These are phyloP conservation scores for Udeniomyces megalosporus DNA, from an alignment of 768 basidiomycete genomes.

Conservation along the genomic window DNA sequence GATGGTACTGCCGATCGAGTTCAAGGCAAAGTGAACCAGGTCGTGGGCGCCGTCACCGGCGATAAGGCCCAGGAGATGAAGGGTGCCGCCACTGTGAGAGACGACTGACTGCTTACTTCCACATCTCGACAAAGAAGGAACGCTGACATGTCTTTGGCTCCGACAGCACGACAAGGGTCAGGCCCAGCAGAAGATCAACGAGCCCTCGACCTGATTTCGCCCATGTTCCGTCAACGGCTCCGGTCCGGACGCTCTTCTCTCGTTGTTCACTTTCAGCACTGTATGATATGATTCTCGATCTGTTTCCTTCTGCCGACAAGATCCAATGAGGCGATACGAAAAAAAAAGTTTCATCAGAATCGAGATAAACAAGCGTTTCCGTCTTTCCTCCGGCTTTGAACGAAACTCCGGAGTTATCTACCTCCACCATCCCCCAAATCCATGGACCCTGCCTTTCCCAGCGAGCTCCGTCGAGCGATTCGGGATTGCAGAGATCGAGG, in stretches of 20 bases:
- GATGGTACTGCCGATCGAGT: conserved; percentile 37
- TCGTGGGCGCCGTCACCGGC: conserved; percentile 43
- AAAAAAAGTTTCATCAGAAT: too few species aligned
- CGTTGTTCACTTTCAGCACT: too few species aligned
- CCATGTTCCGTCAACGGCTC: too few species aligned
- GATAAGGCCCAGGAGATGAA: conserved; percentile 38
- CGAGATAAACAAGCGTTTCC: too few species aligned
- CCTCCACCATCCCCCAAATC: neutral
- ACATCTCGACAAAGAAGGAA: neutral
- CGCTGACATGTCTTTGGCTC: neutral
- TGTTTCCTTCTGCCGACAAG: too few species aligned
- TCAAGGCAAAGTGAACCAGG: conserved; percentile 15
- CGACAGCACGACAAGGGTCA: conserved; percentile 18
- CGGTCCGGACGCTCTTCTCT: too few species aligned
- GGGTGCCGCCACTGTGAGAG: conserved; percentile 29
- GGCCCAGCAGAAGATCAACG: conserved; percentile 19
- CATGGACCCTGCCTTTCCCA: conserved; percentile 3
- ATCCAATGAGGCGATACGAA: too few species aligned
- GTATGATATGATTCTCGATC: too few species aligned
- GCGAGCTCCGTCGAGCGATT: conserved; percentile 13
- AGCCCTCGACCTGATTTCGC: neutral
- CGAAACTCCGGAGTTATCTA: too few species aligned
- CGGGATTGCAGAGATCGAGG: conserved; percentile 14
- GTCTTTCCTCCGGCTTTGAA: too few species aligned
- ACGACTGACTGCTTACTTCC: neutral